Evolutionary conservation across 169 alveolate genomes (phyloP), one percentile per base, ranked within the genome.

Genomic region (Plasmodium vivax): DNA sequence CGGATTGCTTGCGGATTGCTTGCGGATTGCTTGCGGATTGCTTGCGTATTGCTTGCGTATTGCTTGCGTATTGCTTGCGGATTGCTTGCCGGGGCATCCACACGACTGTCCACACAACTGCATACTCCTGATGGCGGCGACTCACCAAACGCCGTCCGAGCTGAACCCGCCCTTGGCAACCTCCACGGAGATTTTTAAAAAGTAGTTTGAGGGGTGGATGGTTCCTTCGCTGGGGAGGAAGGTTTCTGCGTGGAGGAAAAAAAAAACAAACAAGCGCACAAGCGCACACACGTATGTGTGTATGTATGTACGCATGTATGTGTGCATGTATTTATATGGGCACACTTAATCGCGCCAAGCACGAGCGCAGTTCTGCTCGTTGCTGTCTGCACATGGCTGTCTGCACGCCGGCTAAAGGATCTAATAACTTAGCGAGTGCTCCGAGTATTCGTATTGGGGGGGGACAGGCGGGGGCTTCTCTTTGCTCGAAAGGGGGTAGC

Each of bases 171-270:
- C 83, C 30, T 74, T 85, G 77, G 71, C 16, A 30, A 85, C 47
- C 38, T 85, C 93, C 41, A 74, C 93, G 5, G 93, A 85, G 27
- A 85, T 62, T 19, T 85, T 85, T 85, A 85, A 51, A 72, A 41
- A 47, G 79, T 85, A 85, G 79, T 47, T 54, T 4, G 93, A 85
- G 5, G 93, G 75, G 27, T 85, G 45, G 32, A 85, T 85, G 27
- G 27, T 34, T 74, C 72, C 85, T 16, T 74, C 58, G 23, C 27
- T 47, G n/a, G 85, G 81, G 12, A 85, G 74, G 51, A 85, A 72
- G 56, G n/a, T 85, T 74, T 85, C 93, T 85, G 16, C 9, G 9
- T 56, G 74, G 80, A 82, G 62, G 58, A 19, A 3, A 10, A 19
- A 56, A 14, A 30, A 41, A 9, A 79, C 10, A 14, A 82, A 82